These are phyloP conservation scores for Excoecaria cochinchinensis DNA, from an alignment of 345 rosid species.

Conservation along the genomic window DNA sequence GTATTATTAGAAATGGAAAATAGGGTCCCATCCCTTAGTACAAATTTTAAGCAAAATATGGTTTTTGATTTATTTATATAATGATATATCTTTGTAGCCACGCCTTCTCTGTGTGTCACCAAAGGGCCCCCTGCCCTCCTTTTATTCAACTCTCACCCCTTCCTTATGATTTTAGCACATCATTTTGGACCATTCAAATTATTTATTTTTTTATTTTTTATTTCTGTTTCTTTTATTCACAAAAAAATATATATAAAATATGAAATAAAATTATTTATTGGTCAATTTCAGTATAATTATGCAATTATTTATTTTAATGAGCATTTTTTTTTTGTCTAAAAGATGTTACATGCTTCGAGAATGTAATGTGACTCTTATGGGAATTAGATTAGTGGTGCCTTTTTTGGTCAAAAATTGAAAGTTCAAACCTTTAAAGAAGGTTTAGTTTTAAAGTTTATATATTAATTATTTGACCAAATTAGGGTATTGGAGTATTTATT, in stretches of 20 bases:
- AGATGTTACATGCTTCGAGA: background rate
- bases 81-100: slow-evolving; percentile 15
- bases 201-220: too few relatives aligned
- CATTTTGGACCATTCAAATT: slow-evolving; percentile 14
- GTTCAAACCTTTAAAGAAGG: slow-evolving; percentile 15
- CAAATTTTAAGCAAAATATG: too few relatives aligned
- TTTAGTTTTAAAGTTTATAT: slow-evolving; percentile 7
- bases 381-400: background rate
- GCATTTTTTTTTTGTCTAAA: background rate
- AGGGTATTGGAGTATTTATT: background rate
- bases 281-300: background rate
- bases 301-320: background rate
- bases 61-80: too few relatives aligned
- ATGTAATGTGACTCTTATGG: background rate
- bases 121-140: slow-evolving; percentile 24
- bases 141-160: background rate
- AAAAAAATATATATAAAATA: too few relatives aligned
- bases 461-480: too few relatives aligned
- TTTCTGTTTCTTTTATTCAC: too few relatives aligned
- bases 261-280: background rate
- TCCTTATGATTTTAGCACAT: background rate
- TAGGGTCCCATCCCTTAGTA: too few relatives aligned
- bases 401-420: slow-evolving; percentile 21
- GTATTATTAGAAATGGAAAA: too few relatives aligned
- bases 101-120: background rate